Evolutionary conservation across 352 stramenopile genomes (phyloP), one percentile per base, ranked within the genome.

Genomic region (Sclerospora graminicola): DNA sequence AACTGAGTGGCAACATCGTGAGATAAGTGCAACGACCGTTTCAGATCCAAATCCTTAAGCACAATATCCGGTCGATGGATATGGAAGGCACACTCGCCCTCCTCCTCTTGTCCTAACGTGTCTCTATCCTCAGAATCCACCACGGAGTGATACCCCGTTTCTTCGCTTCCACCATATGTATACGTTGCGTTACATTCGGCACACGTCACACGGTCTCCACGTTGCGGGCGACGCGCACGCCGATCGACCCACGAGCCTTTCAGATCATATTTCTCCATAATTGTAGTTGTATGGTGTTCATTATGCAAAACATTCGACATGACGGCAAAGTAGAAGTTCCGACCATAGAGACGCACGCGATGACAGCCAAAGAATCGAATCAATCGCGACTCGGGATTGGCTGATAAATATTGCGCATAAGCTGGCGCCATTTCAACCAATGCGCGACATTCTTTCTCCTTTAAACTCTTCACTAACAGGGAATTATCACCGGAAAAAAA

Each of bases 341-440:
- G 68, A 5, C 77, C 76, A 33, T 92, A 92, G 7, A 94, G 59
- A 4, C 66, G 63, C 20, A 94, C 70, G 30, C 70, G 67, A 30
- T 94, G 82, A 45, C 78, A 89, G 14, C 82, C 82, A n/a, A 89
- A 86, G 43, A 90, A 93, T 7, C 82, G 73, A 26, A 85, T 91
- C 23, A 94, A 63, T 13, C 84, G 63, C 38, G 70, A 86, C 45
- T 69, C 54, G 0, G 80, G 67, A 30, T 88, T 60, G 31, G 41
- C 45, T 31, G 63, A 61, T 19, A 94, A 50, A 41, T 86, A 87
- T 6, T 66, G 56, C 2, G 68, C 62, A 42, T 93, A 94, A 10
- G 34, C 44, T 8, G 78, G 73, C 8, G 85, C 60, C 63, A 92
- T 92, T 23, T 62, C 54, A 18, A 88, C 71, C 1, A 94, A 67